Conservation (phyloP, 805 yeast species). For the Millerago galiae region DNA sequence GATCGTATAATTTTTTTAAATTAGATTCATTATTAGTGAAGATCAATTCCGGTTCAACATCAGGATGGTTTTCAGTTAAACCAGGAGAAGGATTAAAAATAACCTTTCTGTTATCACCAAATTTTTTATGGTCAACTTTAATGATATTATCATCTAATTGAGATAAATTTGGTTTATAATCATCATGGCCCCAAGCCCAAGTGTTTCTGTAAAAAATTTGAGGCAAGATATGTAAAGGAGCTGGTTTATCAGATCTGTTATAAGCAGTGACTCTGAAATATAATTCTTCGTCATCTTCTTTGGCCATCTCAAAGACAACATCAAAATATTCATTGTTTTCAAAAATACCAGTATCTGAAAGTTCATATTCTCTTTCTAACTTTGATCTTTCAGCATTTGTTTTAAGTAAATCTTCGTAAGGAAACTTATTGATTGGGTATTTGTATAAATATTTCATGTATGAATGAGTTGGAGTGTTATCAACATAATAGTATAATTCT, state of each 20-base stretch:
- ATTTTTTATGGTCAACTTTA: conserved; percentile 57
- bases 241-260: conserved; percentile 74
- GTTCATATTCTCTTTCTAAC: conserved; percentile 68
- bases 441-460: conserved; percentile 89
- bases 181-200: conserved; percentile 83
- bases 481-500: conserved; percentile 77
- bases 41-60: conserved; percentile 67
- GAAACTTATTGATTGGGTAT: conserved; percentile 83
- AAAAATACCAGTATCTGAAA: conserved; percentile 73
- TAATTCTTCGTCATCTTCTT: conserved; percentile 73
- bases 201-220: conserved; percentile 82
- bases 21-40: conserved; percentile 92
- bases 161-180: conserved; percentile 40
- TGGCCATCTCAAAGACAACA: conserved; percentile 85
- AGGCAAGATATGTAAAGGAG: conserved; percentile 85
- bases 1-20: conserved; percentile 56
- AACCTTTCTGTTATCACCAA: conserved; percentile 57
- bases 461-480: conserved; percentile 89
- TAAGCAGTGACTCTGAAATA: conserved; percentile 82
- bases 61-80: conserved; percentile 44
- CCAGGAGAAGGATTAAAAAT: conserved; percentile 83
- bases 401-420: conserved; percentile 66
- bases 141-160: conserved; percentile 41
- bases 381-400: conserved; percentile 64
- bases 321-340: conserved; percentile 68